Conservation (phyloP, 306 rosid species). For the Gynostemma pentaphyllum region DNA sequence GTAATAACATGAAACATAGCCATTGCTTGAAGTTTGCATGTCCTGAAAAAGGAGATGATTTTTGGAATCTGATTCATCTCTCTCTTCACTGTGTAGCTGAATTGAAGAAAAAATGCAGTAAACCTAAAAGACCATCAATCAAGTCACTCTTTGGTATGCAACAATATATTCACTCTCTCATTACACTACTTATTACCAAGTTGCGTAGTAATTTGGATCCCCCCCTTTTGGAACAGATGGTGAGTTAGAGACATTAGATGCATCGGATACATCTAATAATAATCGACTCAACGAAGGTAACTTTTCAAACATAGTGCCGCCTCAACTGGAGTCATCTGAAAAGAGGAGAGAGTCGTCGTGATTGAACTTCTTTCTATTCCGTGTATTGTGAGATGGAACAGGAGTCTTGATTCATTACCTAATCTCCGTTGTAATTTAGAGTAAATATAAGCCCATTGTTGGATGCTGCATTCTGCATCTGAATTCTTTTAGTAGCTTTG, state of each 20-base stretch:
- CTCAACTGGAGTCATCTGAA: conserved; percentile 36
- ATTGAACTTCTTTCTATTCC: conserved; percentile 15
- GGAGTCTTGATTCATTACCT: conserved; percentile 22
- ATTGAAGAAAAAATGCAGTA: conserved; percentile 72
- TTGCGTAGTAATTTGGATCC: conserved; percentile 18
- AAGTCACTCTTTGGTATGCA: conserved; percentile 85
- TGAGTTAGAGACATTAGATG: conserved; percentile 42
- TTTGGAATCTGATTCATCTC: conserved; percentile 10
- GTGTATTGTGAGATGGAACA: conserved; percentile 12
- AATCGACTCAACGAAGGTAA: conserved; percentile 48
- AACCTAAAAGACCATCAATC: conserved; percentile 66
- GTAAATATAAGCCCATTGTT: background rate
- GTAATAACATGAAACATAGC: too few relatives aligned
- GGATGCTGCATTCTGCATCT: background rate
- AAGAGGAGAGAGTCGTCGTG: conserved; percentile 28
- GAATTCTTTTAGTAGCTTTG: background rate
- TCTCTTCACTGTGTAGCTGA: conserved; percentile 52
- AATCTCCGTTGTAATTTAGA: conserved; percentile 1
- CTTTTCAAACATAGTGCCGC: conserved; percentile 64
- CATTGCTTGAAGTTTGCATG: background rate
- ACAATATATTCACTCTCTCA: background rate
- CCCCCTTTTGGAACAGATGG: conserved; percentile 25
- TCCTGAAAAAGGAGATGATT: background rate
- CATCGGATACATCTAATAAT: conserved; percentile 30
- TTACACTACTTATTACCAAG: background rate